These are phyloP conservation scores for Fonsecaea multimorphosa DNA, from an alignment of 2,329 filamentous ascomycete species.

Conservation along the genomic window DNA sequence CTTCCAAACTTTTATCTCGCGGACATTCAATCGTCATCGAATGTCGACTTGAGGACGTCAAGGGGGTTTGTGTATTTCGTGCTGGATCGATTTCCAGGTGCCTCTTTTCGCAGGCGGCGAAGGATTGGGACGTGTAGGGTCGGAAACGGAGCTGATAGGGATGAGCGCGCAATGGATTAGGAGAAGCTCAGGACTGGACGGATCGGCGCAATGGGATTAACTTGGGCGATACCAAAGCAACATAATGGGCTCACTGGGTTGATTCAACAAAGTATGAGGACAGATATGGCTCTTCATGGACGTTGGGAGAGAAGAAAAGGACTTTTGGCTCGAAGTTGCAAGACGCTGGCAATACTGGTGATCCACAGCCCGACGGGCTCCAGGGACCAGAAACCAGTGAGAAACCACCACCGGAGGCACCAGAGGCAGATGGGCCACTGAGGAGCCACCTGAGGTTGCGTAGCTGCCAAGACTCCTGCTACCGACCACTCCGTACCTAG, in stretches of 20 bases:
- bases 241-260: slow-evolving; percentile 27
- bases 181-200: slow-evolving; percentile 14
- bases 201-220: slow-evolving; percentile 25
- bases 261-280: slow-evolving; percentile 27
- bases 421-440: background rate
- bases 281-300: slow-evolving; percentile 30
- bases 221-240: slow-evolving; percentile 27
- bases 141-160: slow-evolving; percentile 28
- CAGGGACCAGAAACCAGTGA: slow-evolving; percentile 1
- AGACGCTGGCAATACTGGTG: slow-evolving; percentile 9
- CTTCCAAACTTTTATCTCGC: slow-evolving; percentile 25
- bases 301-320: slow-evolving; percentile 22
- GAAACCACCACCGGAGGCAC: background rate
- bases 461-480: slow-evolving; percentile 5
- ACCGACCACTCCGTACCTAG: background rate
- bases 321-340: slow-evolving; percentile 26
- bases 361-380: slow-evolving; percentile 10
- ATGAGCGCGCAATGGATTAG: slow-evolving; percentile 18
- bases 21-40: slow-evolving; percentile 29
- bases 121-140: slow-evolving; percentile 15
- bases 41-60: slow-evolving; percentile 4
- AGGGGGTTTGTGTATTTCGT: background rate
- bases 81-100: background rate
- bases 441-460: slow-evolving; percentile 4
- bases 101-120: background rate